Evolutionary conservation across 83 land plant species (phyloP), one percentile per base, ranked within the genome.

Genomic region (Isoetes engelmannii): DNA sequence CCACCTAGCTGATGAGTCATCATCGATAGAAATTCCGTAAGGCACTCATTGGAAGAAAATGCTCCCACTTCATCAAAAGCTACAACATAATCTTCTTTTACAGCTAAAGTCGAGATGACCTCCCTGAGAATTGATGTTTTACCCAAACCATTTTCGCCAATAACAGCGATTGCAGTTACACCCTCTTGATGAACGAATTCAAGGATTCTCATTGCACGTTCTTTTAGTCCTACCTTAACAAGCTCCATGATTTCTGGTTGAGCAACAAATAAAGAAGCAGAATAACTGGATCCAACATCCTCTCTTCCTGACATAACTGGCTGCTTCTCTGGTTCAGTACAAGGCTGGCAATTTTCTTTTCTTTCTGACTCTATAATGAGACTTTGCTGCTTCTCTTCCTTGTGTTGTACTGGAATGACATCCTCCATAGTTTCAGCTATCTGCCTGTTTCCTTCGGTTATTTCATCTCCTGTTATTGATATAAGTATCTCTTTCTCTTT

Each of bases 1-100:
- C 62, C 62, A 18, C 62, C 62, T 12, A 59, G 62, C 62, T 59
- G 62, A 18, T 59, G 62, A 7, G 28, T 42, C 12, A 59, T 12
- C 10, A 8, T 59, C 3, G 62, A 59, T 18, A 59, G 18, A 37
- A 37, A 18, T 8, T 59, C 62, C 3, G 62, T 59, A 18, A 59
- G 62, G 62, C 28, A 20, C 62, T 59, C 62, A 8, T 9, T 12
- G 18, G 62, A 59, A 59, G 62, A 18, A 18, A 37, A 12, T 7
- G 19, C 4, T 9, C 18, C 28, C 18, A 37, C 28, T 19, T 59
- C 62, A 12, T 1, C 62, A 4, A 18, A 59, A 8, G 62, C 62
- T 19, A 59, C 18, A 12, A 4, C 62, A 18, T 59, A 18, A 18
- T 59, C 62, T 9, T 19, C 62, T 59, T 59, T 59, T 19, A 20